Conservation (phyloP, 176 grass and related monocot genomes). For the Coix lacrymajobi region DNA sequence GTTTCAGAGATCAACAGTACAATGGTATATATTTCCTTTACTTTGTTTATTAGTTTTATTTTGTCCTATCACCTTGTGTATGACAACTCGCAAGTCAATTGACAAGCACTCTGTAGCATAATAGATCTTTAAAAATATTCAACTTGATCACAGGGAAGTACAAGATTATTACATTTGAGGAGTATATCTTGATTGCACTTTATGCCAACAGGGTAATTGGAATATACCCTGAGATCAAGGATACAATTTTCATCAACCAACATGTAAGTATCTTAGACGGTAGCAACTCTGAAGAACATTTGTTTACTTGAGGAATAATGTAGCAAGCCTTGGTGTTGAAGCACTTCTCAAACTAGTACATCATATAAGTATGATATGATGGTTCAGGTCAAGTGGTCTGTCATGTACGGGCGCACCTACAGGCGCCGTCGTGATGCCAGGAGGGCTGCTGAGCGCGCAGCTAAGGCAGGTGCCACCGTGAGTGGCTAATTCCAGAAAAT, state of each 20-base stretch:
- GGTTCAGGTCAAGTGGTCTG: conserved; percentile 77
- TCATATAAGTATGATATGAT: conserved; percentile 2
- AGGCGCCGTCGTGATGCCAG: no score
- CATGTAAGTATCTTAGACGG: conserved; percentile 36
- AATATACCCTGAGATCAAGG: conserved; percentile 79
- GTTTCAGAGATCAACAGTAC: conserved; percentile 60
- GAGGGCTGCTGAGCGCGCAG: no score
- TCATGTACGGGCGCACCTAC: no score
- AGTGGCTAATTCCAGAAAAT: no score
- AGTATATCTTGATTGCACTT: conserved; percentile 62
- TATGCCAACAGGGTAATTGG: conserved; percentile 62
- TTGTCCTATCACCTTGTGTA: no score
- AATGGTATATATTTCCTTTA: no score
- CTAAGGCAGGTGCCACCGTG: no score
- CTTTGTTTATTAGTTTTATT: no score
- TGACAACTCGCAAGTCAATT: no score
- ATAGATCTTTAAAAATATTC: no score
- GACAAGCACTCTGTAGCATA: no score
- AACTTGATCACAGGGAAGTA: conserved; percentile 42
- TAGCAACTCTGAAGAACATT: background rate
- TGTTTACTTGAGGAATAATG: background rate
- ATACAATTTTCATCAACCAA: conserved; percentile 68
- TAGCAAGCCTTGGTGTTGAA: no score
- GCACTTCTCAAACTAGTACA: background rate
- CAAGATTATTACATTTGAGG: conserved; percentile 73